Evolutionary conservation across 768 basidiomycete genomes (phyloP).

Genomic region (Russula virescens): DNA sequence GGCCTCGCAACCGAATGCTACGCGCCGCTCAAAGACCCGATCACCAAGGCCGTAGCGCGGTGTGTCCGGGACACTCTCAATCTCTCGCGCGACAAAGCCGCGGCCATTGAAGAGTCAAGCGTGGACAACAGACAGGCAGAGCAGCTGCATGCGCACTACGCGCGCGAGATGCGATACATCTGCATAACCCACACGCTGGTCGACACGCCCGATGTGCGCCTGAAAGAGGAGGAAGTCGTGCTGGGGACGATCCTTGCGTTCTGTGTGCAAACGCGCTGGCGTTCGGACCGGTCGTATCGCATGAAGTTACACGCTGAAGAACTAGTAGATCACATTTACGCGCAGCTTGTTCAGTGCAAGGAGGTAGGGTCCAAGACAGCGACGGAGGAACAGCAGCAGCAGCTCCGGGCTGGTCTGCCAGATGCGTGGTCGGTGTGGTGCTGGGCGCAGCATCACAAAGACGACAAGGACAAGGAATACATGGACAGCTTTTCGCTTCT

Average conservation of each 20-base stretch:
- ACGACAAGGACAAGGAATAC: slow-evolving; percentile 27
- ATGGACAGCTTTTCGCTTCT: slow-evolving; percentile 63
- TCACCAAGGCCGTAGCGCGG: slow-evolving; percentile 2
- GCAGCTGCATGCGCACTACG: slow-evolving; percentile 46
- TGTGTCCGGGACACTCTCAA: not conserved
- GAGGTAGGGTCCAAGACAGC: not conserved
- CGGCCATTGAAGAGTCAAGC: too few species aligned
- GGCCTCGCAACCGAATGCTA: not conserved
- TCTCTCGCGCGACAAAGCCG: too few species aligned
- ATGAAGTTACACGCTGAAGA: slow-evolving; percentile 54
- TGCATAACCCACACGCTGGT: slow-evolving; percentile 62
- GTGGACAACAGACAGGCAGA: not conserved
- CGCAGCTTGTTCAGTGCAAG: slow-evolving; percentile 27
- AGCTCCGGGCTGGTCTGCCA: slow-evolving; percentile 38
- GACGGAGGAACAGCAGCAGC: slow-evolving; percentile 23
- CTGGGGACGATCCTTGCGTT: slow-evolving; percentile 69
- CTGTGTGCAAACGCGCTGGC: slow-evolving; percentile 56
- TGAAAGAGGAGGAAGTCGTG: slow-evolving; percentile 71
- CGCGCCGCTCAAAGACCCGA: slow-evolving; percentile 2
- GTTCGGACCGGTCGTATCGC: slow-evolving; percentile 51
- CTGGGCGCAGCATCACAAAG: slow-evolving; percentile 40
- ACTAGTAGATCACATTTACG: slow-evolving; percentile 48
- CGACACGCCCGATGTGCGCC: slow-evolving; percentile 44
- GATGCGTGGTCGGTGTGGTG: slow-evolving; percentile 64
- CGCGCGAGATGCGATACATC: slow-evolving; percentile 65